Conservation (phyloP, 495 filamentous ascomycete genomes). For the Halenospora varia region DNA sequence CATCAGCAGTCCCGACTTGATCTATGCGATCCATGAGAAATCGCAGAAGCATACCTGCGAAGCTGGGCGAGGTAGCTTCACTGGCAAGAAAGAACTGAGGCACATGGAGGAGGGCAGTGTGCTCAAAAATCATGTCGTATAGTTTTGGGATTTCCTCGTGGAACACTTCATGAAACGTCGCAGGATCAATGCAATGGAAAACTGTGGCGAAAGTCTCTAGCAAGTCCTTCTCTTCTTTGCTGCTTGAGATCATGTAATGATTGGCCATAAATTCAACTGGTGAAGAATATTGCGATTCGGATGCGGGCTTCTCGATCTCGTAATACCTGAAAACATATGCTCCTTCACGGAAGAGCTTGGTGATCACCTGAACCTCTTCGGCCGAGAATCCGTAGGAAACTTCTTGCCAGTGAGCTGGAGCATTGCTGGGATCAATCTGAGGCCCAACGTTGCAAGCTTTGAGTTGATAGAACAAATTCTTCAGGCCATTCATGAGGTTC, state of each 20-base stretch:
- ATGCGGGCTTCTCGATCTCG: constrained; percentile 72
- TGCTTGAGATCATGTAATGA: constrained; percentile 85
- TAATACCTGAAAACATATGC: constrained; percentile 96
- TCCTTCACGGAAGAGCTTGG: constrained; percentile 95
- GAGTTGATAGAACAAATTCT: constrained; percentile 93
- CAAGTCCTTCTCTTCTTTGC: constrained; percentile 95
- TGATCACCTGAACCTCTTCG: constrained; percentile 93
- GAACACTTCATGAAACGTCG: constrained; percentile 98
- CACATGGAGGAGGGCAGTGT: constrained; percentile 87
- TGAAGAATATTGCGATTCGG: constrained; percentile 70
- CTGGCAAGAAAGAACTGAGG: constrained; percentile 98
- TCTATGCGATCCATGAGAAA: constrained; percentile 96
- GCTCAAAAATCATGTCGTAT: constrained; percentile 97
- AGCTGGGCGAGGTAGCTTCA: constrained; percentile 94
- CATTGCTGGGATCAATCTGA: constrained; percentile 68
- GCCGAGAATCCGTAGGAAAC: constrained; percentile 96
- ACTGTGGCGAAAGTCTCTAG: constrained; percentile 97
- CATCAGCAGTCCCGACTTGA: constrained; percentile 88
- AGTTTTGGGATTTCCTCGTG: constrained; percentile 94
- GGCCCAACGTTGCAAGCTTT: constrained; percentile 76
- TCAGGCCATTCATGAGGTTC: constrained; percentile 95
- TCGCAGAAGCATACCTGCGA: constrained; percentile 94
- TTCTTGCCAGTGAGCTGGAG: constrained; percentile 89
- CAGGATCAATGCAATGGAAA: constrained; percentile 97
- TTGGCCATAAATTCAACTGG: constrained; percentile 87